Percentiles rank a stretch among this genome's conserved stretches.
phyloP scores from a whole-genome alignment of 768 basidiomycete genomes.

The Coprinopsis marcescibilis region DNA sequence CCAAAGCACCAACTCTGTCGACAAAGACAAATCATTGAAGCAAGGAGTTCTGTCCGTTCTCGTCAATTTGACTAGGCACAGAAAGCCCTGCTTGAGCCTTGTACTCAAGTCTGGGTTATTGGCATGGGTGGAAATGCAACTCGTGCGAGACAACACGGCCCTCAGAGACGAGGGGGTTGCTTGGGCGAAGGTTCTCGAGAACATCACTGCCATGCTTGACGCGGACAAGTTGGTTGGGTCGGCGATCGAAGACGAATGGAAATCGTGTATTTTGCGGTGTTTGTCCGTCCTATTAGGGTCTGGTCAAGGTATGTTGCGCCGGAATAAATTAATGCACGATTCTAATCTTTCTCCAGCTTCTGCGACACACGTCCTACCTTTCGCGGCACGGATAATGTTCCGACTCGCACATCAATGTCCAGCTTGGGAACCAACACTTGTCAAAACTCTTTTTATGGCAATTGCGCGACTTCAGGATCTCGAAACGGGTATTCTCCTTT shows the following conservation, averaged over 20 bases:
- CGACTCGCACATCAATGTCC: too few species aligned
- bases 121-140: constrained; percentile 79
- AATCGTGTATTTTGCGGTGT: constrained; percentile 47
- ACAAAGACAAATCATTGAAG: not conserved
- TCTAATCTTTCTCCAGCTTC: not conserved
- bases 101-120: constrained; percentile 68
- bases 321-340: constrained; percentile 4
- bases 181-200: constrained; percentile 65
- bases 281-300: constrained; percentile 35
- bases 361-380: not conserved
- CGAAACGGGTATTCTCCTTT: not conserved
- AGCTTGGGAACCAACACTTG: not conserved
- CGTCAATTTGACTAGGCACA: constrained; percentile 66
- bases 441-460: not conserved
- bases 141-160: constrained; percentile 26
- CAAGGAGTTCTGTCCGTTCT: constrained; percentile 45
- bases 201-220: constrained; percentile 49
- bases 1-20: constrained; percentile 50
- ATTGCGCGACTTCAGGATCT: not conserved
- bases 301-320: constrained; percentile 21
- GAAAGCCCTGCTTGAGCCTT: constrained; percentile 63
- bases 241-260: constrained; percentile 58
- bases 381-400: not conserved
- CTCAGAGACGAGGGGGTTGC: constrained; percentile 37
- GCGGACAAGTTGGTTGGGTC: constrained; percentile 40